Conservation (phyloP, 139 green algal genomes). For the Ettlia oleoabundans region DNA sequence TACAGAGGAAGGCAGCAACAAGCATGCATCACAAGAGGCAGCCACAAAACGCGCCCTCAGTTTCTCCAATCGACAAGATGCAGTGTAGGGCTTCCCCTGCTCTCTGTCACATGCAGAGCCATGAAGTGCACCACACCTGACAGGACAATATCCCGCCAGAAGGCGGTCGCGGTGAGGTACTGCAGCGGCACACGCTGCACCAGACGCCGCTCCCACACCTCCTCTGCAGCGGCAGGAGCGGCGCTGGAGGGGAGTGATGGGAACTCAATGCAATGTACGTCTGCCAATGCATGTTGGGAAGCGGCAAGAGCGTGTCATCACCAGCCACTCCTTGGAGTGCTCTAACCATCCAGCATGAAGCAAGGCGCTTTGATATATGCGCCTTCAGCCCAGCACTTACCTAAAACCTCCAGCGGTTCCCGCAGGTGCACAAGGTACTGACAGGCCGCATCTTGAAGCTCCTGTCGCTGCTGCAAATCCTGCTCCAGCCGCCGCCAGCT, state of each 20-base stretch:
- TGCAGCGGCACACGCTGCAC: constrained; percentile 84
- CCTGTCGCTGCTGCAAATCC: constrained; percentile 12
- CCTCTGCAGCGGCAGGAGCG: constrained; percentile 10
- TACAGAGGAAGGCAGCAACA: not conserved
- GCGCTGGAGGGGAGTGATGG: too few species aligned
- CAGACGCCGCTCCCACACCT: constrained; percentile 47
- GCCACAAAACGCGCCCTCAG: too few species aligned
- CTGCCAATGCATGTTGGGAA: too few species aligned
- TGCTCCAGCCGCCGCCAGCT: constrained; percentile 54
- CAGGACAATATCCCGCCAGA: constrained; percentile 84
- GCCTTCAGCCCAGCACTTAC: not conserved
- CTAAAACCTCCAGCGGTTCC: constrained; percentile 42
- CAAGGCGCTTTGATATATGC: not conserved
- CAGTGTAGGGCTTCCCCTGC: too few species aligned
- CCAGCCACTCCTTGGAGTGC: too few species aligned
- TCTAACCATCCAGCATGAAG: not conserved
- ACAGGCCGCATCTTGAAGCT: not conserved
- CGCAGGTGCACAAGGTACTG: constrained; percentile 56
- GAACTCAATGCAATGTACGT: too few species aligned
- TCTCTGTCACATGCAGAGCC: not conserved
- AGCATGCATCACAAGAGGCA: too few species aligned
- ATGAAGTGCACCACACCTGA: constrained; percentile 4
- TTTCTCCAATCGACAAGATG: too few species aligned
- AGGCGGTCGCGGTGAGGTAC: constrained; percentile 82
- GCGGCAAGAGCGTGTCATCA: too few species aligned